phyloP scores from a whole-genome alignment of 495 filamentous ascomycete genomes.

The Neurospora sp. region DNA sequence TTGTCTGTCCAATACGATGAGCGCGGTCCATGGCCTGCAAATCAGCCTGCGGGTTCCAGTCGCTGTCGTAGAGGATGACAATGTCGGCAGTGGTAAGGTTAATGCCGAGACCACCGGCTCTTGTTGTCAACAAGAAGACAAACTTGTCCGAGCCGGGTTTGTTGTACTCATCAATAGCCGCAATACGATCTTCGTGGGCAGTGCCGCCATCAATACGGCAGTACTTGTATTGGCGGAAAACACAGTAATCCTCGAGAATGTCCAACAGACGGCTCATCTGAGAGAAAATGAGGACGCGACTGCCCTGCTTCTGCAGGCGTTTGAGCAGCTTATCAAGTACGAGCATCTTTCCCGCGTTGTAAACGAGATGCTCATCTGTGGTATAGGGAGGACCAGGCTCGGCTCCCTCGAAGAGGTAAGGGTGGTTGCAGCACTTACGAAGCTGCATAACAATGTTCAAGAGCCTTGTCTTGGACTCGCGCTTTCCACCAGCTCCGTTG shows the following conservation, averaged over 20 bases:
- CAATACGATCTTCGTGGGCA: slow-evolving; percentile 94
- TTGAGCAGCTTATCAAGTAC: slow-evolving; percentile 89
- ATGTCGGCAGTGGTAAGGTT: slow-evolving; percentile 95
- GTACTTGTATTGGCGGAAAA: slow-evolving; percentile 89
- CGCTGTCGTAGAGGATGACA: slow-evolving; percentile 95
- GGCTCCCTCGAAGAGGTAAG: slow-evolving; percentile 96
- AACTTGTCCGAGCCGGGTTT: slow-evolving; percentile 92
- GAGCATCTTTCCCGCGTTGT: slow-evolving; percentile 94
- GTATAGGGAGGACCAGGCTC: slow-evolving; percentile 97
- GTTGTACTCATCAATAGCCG: slow-evolving; percentile 98
- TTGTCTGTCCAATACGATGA: slow-evolving; percentile 96
- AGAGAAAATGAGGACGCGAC: slow-evolving; percentile 94
- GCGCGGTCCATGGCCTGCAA: slow-evolving; percentile 97
- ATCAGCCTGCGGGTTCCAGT: slow-evolving; percentile 99
- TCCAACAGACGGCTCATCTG: slow-evolving; percentile 98
- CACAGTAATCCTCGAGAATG: slow-evolving; percentile 96
- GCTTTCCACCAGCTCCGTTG: slow-evolving; percentile 91
- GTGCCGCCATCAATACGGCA: slow-evolving; percentile 97
- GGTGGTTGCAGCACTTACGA: slow-evolving; percentile 98
- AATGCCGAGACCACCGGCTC: slow-evolving; percentile 95
- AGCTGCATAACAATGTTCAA: slow-evolving; percentile 99
- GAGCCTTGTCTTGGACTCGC: slow-evolving; percentile 97
- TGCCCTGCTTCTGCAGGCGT: slow-evolving; percentile 74
- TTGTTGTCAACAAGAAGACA: slow-evolving; percentile 92
- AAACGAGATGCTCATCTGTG: slow-evolving; percentile 90